Evolutionary conservation across 1,284 basidiomycete species (phyloP).

Genomic region (Mycena citricolor): DNA sequence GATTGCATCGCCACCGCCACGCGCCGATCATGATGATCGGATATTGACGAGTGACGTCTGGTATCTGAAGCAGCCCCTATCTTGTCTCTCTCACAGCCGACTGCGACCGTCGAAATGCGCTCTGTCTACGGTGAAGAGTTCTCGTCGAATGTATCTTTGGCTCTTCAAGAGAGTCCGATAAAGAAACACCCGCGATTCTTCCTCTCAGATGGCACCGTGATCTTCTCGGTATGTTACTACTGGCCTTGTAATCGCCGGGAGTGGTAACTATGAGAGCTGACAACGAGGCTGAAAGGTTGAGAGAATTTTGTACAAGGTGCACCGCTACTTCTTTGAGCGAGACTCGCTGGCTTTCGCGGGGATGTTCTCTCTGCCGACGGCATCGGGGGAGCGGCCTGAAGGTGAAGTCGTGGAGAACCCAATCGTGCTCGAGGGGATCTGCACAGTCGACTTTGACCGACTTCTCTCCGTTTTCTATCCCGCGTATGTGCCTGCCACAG

Average conservation of each 20-base stretch:
- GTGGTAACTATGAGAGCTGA: not conserved
- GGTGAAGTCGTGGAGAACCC: slow-evolving; percentile 17
- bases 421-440: slow-evolving; percentile 24
- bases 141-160: too few relatives aligned
- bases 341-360: slow-evolving; percentile 33
- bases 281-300: slow-evolving; percentile 26
- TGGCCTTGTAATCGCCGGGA: not conserved
- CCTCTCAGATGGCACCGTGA: slow-evolving; percentile 28
- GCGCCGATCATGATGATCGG: too few relatives aligned
- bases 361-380: slow-evolving; percentile 23
- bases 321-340: slow-evolving; percentile 33
- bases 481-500: slow-evolving; percentile 27
- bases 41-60: too few relatives aligned
- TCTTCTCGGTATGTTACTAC: slow-evolving; percentile 26
- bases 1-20: too few relatives aligned
- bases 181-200: slow-evolving; percentile 26
- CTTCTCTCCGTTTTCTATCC: slow-evolving; percentile 37
- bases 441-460: slow-evolving; percentile 31
- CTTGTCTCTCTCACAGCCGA: too few relatives aligned
- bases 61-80: too few relatives aligned
- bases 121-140: too few relatives aligned
- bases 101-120: too few relatives aligned
- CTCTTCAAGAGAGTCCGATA: too few relatives aligned
- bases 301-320: slow-evolving; percentile 29
- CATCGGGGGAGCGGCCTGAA: slow-evolving; percentile 8